Evolutionary conservation across 192 early-diverging fungal species (phyloP).

Genomic region (Globomyces pollinis-pini): DNA sequence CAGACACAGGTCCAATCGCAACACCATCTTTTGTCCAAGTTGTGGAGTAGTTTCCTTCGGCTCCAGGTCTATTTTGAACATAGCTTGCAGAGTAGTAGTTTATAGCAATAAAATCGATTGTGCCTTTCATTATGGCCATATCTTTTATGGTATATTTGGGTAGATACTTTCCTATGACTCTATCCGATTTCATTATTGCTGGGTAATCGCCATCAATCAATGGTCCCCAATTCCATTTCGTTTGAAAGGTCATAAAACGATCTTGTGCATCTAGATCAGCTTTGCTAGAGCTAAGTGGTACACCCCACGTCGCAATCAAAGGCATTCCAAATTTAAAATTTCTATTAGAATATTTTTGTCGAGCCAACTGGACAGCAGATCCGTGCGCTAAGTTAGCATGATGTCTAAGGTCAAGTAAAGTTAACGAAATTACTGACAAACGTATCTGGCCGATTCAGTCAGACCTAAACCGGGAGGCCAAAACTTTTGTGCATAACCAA

Average conservation of each 20-base stretch:
- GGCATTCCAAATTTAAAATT: conserved; percentile 20
- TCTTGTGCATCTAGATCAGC: neutral
- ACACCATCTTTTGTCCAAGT: neutral
- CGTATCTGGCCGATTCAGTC: neutral
- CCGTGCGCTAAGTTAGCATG: conserved; percentile 14
- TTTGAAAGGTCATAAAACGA: neutral
- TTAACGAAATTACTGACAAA: conserved; percentile 11
- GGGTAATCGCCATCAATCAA: neutral
- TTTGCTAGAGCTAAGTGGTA: neutral
- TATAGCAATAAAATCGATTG: neutral
- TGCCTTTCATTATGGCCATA: neutral
- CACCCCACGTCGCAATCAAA: neutral
- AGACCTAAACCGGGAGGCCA: neutral
- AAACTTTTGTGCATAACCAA: conserved; percentile 2
- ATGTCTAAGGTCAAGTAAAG: too few relatives aligned
- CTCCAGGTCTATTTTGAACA: neutral
- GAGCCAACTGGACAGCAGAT: conserved; percentile 14
- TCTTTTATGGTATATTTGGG: neutral
- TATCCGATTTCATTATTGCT: neutral
- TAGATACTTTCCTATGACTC: neutral
- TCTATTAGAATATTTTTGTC: conserved; percentile 6
- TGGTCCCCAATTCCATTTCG: neutral
- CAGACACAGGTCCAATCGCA: neutral
- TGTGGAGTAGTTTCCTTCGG: neutral
- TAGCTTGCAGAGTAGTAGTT: conserved; percentile 10